A percentile compares a stretch with the other conserved stretches of the same genome.
Evolutionary conservation across 805 yeast genomes (phyloP).

Genomic region (Yarrowia sp.): DNA sequence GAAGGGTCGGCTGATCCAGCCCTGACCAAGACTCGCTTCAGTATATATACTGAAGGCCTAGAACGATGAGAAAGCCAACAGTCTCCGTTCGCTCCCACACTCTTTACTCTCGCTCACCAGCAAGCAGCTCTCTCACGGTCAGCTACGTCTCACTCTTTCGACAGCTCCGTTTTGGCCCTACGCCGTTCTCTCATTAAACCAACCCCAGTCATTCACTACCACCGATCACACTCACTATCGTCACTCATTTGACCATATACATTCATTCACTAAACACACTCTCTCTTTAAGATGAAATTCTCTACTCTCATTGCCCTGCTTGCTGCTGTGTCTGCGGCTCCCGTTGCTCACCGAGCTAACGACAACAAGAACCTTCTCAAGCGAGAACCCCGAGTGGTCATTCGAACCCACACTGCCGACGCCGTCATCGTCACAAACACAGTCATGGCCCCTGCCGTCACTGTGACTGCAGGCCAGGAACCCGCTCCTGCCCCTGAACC

Average conservation of each 20-base stretch:
- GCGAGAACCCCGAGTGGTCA: slow-evolving; percentile 29
- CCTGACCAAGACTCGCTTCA: not conserved
- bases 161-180: not conserved
- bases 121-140: not conserved
- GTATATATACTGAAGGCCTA: slow-evolving; percentile 2
- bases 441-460: slow-evolving; percentile 28
- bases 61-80: not conserved
- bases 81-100: not conserved
- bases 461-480: slow-evolving; percentile 27
- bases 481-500: slow-evolving; percentile 18
- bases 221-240: too few relatives aligned
- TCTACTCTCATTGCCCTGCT: slow-evolving; percentile 12
- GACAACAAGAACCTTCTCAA: slow-evolving; percentile 9
- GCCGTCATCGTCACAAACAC: slow-evolving; percentile 21
- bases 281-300: slow-evolving; percentile 9
- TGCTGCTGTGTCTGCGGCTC: slow-evolving; percentile 28
- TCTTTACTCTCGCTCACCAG: not conserved
- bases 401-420: slow-evolving; percentile 30
- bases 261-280: not conserved
- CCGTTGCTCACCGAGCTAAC: not conserved
- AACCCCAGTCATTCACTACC: too few relatives aligned
- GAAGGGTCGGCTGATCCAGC: slow-evolving; percentile 7
- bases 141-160: not conserved
- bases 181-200: slow-evolving; percentile 1
- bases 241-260: slow-evolving; percentile 1